Evolutionary conservation across 1,284 basidiomycete species (phyloP), one percentile per base, ranked within the genome.

Genomic region (Apiotrichum laibachii): DNA sequence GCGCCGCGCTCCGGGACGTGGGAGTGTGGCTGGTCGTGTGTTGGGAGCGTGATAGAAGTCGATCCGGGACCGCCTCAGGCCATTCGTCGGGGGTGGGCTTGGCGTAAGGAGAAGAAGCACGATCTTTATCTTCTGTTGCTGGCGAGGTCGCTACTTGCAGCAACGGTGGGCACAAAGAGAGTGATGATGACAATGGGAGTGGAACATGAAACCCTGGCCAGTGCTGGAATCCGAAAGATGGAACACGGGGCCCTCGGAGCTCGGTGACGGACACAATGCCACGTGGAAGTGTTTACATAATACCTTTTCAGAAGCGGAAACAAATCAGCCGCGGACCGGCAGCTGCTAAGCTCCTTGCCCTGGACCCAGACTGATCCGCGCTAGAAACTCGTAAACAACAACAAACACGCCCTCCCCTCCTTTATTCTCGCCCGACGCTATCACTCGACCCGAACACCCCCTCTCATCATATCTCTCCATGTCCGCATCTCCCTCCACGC

Each of bases 401-500:
- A 42, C 40, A 34, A 19, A 19, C 31, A 42, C 34, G 5, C 5
- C 37, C 15, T 3, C 15, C n/a, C n/a, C n/a, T n/a, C n/a, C n/a
- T n/a, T n/a, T n/a, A n/a, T n/a, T n/a, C 10, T 22, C 35, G n/a
- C 35, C 52, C 13, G 3, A n/a, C 33, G n/a, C 18, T 18, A 16
- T 16, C 40, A 11, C 26, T 45, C 13, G 15, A 34, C 18, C 31
- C 31, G 18, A n/a, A 21, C 26, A 42, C 34, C 47, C 11, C 4
- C 33, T 5, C 45, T 5, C 35, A 19, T 52, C 35, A 45, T 37
- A 49, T 13, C 45, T 37, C 26, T 9, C 48, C 12, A 50, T 50
- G 49, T 40, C 49, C 8, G 12, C 45, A 31, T 54, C 61, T 21
- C 53, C 58, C 11, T 55, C 61, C 9, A 62, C 55, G 19, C 57